These are phyloP conservation scores for Paraphoma chrysanthemicola DNA, from an alignment of 2,329 filamentous ascomycete genomes.

Conservation along the genomic window DNA sequence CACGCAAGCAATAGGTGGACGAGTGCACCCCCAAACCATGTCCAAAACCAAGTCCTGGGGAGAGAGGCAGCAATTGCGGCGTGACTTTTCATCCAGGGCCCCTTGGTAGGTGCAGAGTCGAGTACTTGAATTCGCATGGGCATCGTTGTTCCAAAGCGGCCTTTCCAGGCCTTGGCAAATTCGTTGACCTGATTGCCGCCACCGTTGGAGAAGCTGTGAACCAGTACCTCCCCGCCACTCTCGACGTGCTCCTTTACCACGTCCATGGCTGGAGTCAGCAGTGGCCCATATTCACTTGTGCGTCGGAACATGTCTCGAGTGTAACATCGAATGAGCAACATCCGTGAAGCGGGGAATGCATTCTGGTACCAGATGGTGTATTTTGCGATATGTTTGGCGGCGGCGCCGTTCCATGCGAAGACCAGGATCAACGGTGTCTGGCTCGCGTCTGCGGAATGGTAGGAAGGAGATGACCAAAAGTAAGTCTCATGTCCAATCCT, in stretches of 20 bases:
- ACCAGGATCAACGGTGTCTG: slow-evolving; percentile 38
- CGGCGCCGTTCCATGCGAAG: slow-evolving; percentile 46
- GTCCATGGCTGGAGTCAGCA: slow-evolving; percentile 34
- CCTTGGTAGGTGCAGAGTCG: slow-evolving; percentile 45
- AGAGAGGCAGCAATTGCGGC: slow-evolving; percentile 38
- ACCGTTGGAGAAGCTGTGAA: slow-evolving; percentile 47
- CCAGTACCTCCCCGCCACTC: slow-evolving; percentile 34
- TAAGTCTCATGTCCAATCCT: slow-evolving; percentile 44
- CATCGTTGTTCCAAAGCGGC: slow-evolving; percentile 20
- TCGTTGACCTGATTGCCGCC: slow-evolving; percentile 43
- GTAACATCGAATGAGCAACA: slow-evolving; percentile 39
- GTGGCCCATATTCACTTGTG: slow-evolving; percentile 16
- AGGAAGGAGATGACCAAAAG: slow-evolving; percentile 33
- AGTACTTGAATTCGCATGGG: slow-evolving; percentile 41
- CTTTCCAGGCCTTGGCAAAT: slow-evolving; percentile 42
- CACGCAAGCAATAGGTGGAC: slow-evolving; percentile 37
- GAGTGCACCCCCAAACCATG: slow-evolving; percentile 30
- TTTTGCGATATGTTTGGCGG: slow-evolving; percentile 46
- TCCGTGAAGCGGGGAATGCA: slow-evolving; percentile 39
- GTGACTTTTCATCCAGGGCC: slow-evolving; percentile 38
- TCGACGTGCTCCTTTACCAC: slow-evolving; percentile 29
- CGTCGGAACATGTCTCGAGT: slow-evolving; percentile 40
- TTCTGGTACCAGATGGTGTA: slow-evolving; percentile 41
- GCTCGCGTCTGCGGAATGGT: slow-evolving; percentile 8
- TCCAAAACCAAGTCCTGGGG: slow-evolving; percentile 32